Evolutionary conservation across 2,329 filamentous ascomycete genomes (phyloP).

Genomic region (Trichoderma harzianum): DNA sequence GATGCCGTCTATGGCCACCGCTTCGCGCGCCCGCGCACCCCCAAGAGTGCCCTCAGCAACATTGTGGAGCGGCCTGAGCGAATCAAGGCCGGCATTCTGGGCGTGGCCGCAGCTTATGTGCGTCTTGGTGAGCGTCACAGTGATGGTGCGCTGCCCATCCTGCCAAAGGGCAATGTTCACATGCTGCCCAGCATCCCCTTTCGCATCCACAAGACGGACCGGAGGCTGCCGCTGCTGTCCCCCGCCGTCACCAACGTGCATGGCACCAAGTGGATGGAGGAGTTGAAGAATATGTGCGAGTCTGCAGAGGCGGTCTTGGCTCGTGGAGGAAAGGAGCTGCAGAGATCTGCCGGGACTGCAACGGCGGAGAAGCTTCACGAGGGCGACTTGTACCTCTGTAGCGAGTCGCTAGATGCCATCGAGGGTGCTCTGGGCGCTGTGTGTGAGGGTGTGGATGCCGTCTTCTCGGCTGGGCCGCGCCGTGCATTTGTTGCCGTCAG

Average conservation of each 20-base stretch:
- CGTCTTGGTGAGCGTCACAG: constrained; percentile 78
- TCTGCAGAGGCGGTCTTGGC: constrained; percentile 75
- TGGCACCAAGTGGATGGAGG: constrained; percentile 88
- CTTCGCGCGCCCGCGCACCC: constrained; percentile 78
- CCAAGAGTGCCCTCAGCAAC: constrained; percentile 64
- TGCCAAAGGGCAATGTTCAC: constrained; percentile 56
- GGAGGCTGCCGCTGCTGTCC: constrained; percentile 68
- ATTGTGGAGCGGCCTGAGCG: constrained; percentile 95
- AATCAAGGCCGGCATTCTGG: constrained; percentile 77
- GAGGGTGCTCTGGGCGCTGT: constrained; percentile 90
- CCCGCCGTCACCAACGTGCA: constrained; percentile 86
- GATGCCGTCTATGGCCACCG: constrained; percentile 95
- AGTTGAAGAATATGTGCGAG: constrained; percentile 81
- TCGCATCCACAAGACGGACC: constrained; percentile 75
- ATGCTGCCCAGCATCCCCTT: constrained; percentile 67
- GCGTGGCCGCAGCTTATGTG: constrained; percentile 83
- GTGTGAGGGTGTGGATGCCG: constrained; percentile 84
- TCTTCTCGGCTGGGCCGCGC: constrained; percentile 65
- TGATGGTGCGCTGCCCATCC: constrained; percentile 65
- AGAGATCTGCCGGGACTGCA: constrained; percentile 54
- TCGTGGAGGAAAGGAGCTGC: constrained; percentile 72
- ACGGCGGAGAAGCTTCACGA: constrained; percentile 66
- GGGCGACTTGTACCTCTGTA: constrained; percentile 86
- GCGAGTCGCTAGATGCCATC: constrained; percentile 81
- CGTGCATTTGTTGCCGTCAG: constrained; percentile 89